Evolutionary conservation across 345 rosid species (phyloP), one percentile per base, ranked within the genome.

Genomic region (Arabidopsis thaliana): DNA sequence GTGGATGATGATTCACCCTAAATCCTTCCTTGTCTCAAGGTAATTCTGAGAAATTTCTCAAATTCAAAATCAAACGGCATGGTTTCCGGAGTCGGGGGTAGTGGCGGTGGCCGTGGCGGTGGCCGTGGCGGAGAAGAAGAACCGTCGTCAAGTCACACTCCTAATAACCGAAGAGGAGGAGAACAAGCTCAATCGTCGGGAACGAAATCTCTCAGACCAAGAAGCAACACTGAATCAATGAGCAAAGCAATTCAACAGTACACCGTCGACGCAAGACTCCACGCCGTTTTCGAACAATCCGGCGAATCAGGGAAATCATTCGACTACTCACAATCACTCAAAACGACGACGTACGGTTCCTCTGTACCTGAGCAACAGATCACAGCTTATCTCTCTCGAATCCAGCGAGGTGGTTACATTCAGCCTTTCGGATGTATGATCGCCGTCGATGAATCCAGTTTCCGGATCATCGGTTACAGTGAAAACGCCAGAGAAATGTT

Each of bases 351-450:
- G 45, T 86, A 82, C 13, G 65, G 24, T 4, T 70, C 74, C 33
- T 84, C 90, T 28, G 86, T 89, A 24, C 96, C 94, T 3, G 98
- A 89, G 56, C 88, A 89, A 60, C 91, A 96, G 82, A 91, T 96
- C 81, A 87, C 97, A 0, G 89, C 87, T 20, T 93, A 96, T 79
- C 79, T 96, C 53, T 87, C 97, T 0, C 84, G 80, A 79, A 96
- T 96, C 77, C 99, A 96, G 80, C 80, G 99, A 9, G 99, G 99
- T 7, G 93, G 97, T 5, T 89, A 78, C 50, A 87, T 96, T 41
- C 98, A 96, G 82, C 96, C 98, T 5, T 91, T 89, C 46, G 99
- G 99, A n/a, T 91, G 98, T 75, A 80, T 85, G 86, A 87, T 93
- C 61, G 88, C 97, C 7, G 94, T 87, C 16, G 96, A 93, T 37